Evolutionary conservation across 495 filamentous ascomycete species (phyloP).

Genomic region (Pyronema domesticum): DNA sequence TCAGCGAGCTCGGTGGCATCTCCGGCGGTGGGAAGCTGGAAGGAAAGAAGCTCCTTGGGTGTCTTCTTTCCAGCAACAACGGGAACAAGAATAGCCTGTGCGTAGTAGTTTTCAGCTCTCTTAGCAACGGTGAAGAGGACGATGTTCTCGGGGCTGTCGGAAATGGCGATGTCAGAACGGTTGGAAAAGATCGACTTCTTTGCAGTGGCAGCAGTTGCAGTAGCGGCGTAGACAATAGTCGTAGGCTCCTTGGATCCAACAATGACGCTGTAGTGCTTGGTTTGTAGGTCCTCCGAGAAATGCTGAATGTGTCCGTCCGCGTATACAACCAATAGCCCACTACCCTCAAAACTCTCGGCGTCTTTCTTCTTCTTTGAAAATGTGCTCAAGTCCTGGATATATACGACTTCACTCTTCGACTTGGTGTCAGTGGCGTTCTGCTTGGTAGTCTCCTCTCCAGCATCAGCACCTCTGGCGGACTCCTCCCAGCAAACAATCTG

Average conservation of each 20-base stretch:
- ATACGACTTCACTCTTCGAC: constrained; percentile 14
- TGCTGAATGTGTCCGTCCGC: constrained; percentile 15
- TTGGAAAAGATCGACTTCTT: constrained; percentile 18
- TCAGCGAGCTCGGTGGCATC: background rate
- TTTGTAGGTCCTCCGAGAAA: constrained; percentile 19
- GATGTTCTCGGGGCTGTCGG: constrained; percentile 5
- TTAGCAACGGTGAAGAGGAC: constrained; percentile 14
- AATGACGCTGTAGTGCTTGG: constrained; percentile 14
- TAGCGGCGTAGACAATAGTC: constrained; percentile 16
- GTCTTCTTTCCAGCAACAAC: background rate
- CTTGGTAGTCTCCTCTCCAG: constrained; percentile 9
- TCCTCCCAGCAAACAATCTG: constrained; percentile 23
- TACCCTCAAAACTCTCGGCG: background rate
- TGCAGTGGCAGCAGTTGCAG: constrained; percentile 9
- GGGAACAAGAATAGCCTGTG: background rate
- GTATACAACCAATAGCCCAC: constrained; percentile 16
- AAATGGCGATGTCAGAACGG: constrained; percentile 15
- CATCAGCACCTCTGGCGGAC: constrained; percentile 10
- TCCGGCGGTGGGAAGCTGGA: constrained; percentile 5
- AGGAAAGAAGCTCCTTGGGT: constrained; percentile 9
- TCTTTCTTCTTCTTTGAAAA: constrained; percentile 5
- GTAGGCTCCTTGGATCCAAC: background rate
- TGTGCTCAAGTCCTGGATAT: constrained; percentile 13
- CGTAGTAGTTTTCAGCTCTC: background rate
- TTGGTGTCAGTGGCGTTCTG: constrained; percentile 6